A percentile compares a stretch with the other conserved stretches of the same genome.
These are phyloP conservation scores for Candida alai DNA, from an alignment of 805 yeast genomes.

Conservation along the genomic window DNA sequence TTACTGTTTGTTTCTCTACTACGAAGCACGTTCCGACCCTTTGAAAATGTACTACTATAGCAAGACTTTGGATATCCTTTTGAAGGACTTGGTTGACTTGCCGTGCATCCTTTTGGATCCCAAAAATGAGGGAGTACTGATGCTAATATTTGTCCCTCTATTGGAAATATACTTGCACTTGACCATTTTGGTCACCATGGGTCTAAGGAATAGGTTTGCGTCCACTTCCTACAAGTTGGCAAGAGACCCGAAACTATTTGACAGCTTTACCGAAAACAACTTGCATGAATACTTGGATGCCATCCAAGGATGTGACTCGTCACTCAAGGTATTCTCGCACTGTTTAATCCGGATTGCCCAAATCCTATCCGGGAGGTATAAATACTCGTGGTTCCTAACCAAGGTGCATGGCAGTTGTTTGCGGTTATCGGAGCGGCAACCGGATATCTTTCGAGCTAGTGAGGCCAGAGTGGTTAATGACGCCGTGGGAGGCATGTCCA, in stretches of 20 bases:
- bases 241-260: not conserved
- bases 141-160: slow-evolving; percentile 1
- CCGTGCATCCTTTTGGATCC: not conserved
- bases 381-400: slow-evolving; percentile 1
- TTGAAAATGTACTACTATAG: slow-evolving; percentile 2
- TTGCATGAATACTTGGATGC: not conserved
- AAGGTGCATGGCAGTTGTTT: slow-evolving; percentile 1
- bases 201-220: not conserved
- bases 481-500: slow-evolving; percentile 6
- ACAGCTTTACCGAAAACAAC: not conserved
- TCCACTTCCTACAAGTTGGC: not conserved
- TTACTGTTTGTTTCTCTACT: slow-evolving; percentile 1
- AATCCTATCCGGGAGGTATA: slow-evolving; percentile 1
- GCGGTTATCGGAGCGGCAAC: not conserved
- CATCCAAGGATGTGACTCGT: not conserved
- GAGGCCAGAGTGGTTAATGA: not conserved
- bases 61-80: not conserved
- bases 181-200: not conserved
- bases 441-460: slow-evolving; percentile 1
- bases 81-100: not conserved
- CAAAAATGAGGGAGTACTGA: not conserved
- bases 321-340: not conserved
- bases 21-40: slow-evolving; percentile 2
- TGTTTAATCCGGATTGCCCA: not conserved
- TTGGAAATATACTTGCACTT: slow-evolving; percentile 2